Evolutionary conservation across 2,329 filamentous ascomycete species (phyloP), one percentile per base, ranked within the genome.

Genomic region (Alternaria ventricosa): DNA sequence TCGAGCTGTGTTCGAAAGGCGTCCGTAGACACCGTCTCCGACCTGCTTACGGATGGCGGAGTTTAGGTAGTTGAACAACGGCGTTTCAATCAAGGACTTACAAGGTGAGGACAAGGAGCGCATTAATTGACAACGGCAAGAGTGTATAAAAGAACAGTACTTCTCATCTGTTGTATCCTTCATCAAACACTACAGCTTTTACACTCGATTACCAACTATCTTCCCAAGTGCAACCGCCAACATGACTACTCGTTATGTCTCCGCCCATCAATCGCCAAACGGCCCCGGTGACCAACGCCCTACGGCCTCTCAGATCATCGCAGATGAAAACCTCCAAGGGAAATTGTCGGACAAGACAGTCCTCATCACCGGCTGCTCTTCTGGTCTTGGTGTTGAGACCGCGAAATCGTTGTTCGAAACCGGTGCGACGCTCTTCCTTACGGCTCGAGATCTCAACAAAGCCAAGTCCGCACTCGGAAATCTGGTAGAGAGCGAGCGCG

Each of bases 351-450:
- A 64, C 28, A 74, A 74, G 59, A 75, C 66, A 13, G 23, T 71
- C 46, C 58, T 76, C 27, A 64, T 76, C 47, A 76, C 74, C 2
- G 74, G 74, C 22, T 58, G 50, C 47, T 69, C 73, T 4, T 69
- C 66, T 23, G 74, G 74, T 3, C 65, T 78, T 12, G 74, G 73
- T 13, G 66, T 68, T 10, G 73, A 76, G 46, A 75, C 72, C 3
- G 61, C 69, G 6, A 65, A 80, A 9, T 84, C 84, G 3, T 76
- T 87, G 23, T 73, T 79, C 22, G 73, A 78, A 12, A 84, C 85
- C 0, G 84, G 84, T 12, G 83, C 84, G 2, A 82, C 77, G 9
- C 66, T 87, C 50, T 85, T 79, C 70, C 69, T 81, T 13, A 83
- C 83, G 3, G 82, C 78, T 3, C 79, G 85, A 18, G 51, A 66